phyloP scores from a whole-genome alignment of 2,329 filamentous ascomycete species.

The Incumbomyces lentus region DNA sequence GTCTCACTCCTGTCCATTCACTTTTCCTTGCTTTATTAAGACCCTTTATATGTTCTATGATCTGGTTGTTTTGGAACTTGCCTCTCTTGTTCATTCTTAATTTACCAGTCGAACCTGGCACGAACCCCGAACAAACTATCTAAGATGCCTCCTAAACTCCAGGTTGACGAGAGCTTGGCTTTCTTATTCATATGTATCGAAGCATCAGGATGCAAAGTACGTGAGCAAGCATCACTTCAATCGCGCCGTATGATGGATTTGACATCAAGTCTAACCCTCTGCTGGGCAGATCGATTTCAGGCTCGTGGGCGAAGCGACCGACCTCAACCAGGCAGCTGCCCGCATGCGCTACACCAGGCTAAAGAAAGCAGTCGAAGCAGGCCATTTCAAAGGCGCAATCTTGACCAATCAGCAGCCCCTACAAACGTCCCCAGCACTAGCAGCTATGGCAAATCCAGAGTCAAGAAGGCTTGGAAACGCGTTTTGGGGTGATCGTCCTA shows the following conservation, averaged over 20 bases:
- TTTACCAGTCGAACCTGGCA: background rate
- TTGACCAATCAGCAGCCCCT: background rate
- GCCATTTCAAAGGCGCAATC: background rate
- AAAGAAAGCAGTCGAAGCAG: slow-evolving; percentile 20
- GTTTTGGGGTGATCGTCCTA: background rate
- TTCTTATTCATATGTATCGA: slow-evolving; percentile 35
- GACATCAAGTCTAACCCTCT: background rate
- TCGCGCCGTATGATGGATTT: background rate
- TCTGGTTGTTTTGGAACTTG: background rate
- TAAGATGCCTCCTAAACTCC: slow-evolving; percentile 30
- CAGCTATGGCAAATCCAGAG: slow-evolving; percentile 3
- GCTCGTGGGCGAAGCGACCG: slow-evolving; percentile 25
- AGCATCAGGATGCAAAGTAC: slow-evolving; percentile 30
- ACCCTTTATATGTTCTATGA: background rate
- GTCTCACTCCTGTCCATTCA: too few species aligned
- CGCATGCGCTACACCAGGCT: slow-evolving; percentile 32
- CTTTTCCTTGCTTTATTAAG: too few species aligned
- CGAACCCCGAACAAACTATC: background rate
- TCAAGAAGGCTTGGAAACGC: slow-evolving; percentile 1
- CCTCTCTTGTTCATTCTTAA: background rate
- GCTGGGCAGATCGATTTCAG: slow-evolving; percentile 30
- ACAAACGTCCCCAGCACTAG: background rate
- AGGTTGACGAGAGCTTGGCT: slow-evolving; percentile 30
- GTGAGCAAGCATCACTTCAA: slow-evolving; percentile 7
- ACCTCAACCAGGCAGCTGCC: slow-evolving; percentile 29